phyloP scores from a whole-genome alignment of 495 filamentous ascomycete species.

The Elasticomyces elasticus region DNA sequence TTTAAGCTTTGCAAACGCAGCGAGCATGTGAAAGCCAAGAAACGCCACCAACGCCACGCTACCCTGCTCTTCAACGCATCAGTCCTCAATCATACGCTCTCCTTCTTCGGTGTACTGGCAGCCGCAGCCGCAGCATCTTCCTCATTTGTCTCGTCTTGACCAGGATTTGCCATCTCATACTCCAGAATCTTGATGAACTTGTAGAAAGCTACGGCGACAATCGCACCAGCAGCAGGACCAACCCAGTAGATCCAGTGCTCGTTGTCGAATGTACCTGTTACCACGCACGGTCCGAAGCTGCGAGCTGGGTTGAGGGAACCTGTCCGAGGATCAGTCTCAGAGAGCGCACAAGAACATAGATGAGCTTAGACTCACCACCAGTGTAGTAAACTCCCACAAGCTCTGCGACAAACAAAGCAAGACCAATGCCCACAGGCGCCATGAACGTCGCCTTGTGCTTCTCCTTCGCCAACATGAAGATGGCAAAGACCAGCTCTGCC shows the following conservation, averaged over 20 bases:
- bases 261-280: slow-evolving; percentile 6
- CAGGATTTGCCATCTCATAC: slow-evolving; percentile 25
- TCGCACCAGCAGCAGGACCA: slow-evolving; percentile 54
- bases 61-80: neutral
- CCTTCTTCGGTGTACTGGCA: slow-evolving; percentile 2
- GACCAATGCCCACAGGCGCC: slow-evolving; percentile 24
- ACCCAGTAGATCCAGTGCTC: slow-evolving; percentile 34
- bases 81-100: neutral
- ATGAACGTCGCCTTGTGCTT: slow-evolving; percentile 25
- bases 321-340: slow-evolving; percentile 15
- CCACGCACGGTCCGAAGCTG: slow-evolving; percentile 22
- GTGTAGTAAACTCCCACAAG: slow-evolving; percentile 21
- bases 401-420: slow-evolving; percentile 24
- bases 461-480: slow-evolving; percentile 28
- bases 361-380: slow-evolving; percentile 13
- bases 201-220: slow-evolving; percentile 42
- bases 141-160: slow-evolving; percentile 13
- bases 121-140: slow-evolving; percentile 4
- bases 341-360: neutral
- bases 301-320: slow-evolving; percentile 23
- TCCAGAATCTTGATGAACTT: slow-evolving; percentile 26
- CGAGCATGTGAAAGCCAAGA: neutral
- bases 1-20: neutral
- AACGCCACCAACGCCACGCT: neutral
- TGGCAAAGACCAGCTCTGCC: slow-evolving; percentile 24